phyloP scores from a whole-genome alignment of 768 basidiomycete genomes.

The Suillus subalutaceus region DNA sequence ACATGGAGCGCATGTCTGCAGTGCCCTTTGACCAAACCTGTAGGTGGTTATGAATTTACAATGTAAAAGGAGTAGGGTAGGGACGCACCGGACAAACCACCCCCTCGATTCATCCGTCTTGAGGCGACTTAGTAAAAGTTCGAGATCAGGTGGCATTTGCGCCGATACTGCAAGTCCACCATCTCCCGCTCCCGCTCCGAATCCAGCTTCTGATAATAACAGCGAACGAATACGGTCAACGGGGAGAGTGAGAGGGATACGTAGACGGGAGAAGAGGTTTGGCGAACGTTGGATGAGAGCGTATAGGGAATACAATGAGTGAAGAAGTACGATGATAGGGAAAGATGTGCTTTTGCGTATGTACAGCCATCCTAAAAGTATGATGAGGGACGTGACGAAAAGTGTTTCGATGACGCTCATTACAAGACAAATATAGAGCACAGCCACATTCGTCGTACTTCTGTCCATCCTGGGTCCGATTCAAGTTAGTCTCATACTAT shows the following conservation, averaged over 20 bases:
- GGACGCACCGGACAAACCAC: constrained; percentile 60
- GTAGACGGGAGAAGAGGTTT: constrained; percentile 63
- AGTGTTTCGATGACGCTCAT: no score
- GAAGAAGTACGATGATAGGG: constrained; percentile 41
- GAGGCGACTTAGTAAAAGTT: constrained; percentile 56
- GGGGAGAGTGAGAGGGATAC: constrained; percentile 56
- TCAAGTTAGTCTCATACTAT: no score
- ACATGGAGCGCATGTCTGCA: constrained; percentile 70
- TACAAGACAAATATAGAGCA: no score
- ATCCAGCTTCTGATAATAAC: constrained; percentile 46
- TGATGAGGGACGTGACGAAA: no score
- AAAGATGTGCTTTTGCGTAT: background rate
- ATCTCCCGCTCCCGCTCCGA: constrained; percentile 27
- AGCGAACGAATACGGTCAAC: constrained; percentile 53
- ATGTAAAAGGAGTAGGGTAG: background rate
- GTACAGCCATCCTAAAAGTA: background rate
- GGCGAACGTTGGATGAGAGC: constrained; percentile 51
- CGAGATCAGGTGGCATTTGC: constrained; percentile 49
- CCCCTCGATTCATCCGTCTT: constrained; percentile 58
- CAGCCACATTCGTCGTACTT: no score
- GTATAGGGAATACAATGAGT: constrained; percentile 55
- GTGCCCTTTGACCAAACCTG: constrained; percentile 70
- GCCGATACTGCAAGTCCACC: constrained; percentile 13
- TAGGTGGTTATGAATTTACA: constrained; percentile 8
- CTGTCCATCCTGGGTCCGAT: no score